Evolutionary conservation across 2,329 filamentous ascomycete species (phyloP).

Genomic region (Trichoderma sp.): DNA sequence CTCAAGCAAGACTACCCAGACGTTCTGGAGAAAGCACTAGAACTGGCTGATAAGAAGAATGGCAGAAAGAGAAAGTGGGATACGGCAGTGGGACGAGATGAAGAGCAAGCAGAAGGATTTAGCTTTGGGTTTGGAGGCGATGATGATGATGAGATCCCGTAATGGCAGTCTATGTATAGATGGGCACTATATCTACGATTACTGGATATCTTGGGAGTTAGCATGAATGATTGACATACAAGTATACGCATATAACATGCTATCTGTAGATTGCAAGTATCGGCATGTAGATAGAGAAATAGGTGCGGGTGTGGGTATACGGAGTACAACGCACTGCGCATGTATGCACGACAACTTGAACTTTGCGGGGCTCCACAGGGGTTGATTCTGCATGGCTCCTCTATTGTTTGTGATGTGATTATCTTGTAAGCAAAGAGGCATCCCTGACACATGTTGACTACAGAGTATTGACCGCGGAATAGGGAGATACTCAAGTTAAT

Average conservation of each 20-base stretch:
- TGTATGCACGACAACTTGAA: not conserved
- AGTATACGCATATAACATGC: not conserved
- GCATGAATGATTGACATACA: not conserved
- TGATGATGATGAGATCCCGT: slow-evolving; percentile 46
- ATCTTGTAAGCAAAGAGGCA: not conserved
- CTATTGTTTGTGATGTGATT: not conserved
- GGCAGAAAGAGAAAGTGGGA: slow-evolving; percentile 86
- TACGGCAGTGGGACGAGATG: slow-evolving; percentile 55
- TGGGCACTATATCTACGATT: not conserved
- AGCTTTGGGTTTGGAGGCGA: slow-evolving; percentile 47
- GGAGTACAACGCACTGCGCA: not conserved
- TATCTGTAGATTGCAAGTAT: not conserved
- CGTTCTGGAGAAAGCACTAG: slow-evolving; percentile 63
- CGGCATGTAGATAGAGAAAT: not conserved
- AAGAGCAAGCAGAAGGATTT: slow-evolving; percentile 33
- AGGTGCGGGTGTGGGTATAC: not conserved
- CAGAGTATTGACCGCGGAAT: not conserved
- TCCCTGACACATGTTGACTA: not conserved
- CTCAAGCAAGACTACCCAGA: slow-evolving; percentile 63
- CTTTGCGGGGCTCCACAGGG: slow-evolving; percentile 2
- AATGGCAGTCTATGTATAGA: not conserved
- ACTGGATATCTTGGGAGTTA: not conserved
- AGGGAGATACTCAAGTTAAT: not conserved
- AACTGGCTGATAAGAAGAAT: slow-evolving; percentile 61
- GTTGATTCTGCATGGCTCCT: not conserved